Percentiles rank a stretch among this genome's conserved stretches.
These are phyloP conservation scores for Lentinula sp. DNA, from an alignment of 768 basidiomycete species.

Conservation along the genomic window DNA sequence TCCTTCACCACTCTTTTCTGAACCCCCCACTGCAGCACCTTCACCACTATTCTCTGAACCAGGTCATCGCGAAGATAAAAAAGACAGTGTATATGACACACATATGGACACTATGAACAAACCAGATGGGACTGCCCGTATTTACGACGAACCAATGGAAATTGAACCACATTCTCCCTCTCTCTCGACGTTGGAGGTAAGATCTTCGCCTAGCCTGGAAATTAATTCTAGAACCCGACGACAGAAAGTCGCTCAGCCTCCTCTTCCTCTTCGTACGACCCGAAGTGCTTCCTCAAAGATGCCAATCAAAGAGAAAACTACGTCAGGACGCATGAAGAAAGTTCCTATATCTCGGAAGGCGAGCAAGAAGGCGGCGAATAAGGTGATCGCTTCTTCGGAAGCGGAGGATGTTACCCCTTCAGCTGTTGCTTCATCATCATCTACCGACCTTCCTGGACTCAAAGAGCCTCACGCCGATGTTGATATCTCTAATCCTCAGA, in stretches of 20 bases:
- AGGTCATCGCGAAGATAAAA: not conserved
- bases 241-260: not conserved
- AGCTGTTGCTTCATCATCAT: not conserved
- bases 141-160: not conserved
- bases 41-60: constrained; percentile 2
- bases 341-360: not conserved
- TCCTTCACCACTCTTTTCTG: not conserved
- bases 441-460: not conserved
- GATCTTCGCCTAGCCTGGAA: not conserved
- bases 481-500: not conserved
- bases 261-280: not conserved
- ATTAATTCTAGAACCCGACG: not conserved
- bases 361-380: not conserved
- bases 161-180: not conserved
- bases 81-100: not conserved
- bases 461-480: not conserved
- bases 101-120: not conserved
- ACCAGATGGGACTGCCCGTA: too few relatives aligned
- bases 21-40: not conserved
- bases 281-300: not conserved
- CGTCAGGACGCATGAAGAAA: not conserved
- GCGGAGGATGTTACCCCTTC: not conserved
- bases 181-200: not conserved
- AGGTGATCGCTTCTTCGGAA: not conserved
- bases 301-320: not conserved